Base-by-base conservation (phyloP, 345 rosid genomes). In the Microcos paniculata region DNA sequence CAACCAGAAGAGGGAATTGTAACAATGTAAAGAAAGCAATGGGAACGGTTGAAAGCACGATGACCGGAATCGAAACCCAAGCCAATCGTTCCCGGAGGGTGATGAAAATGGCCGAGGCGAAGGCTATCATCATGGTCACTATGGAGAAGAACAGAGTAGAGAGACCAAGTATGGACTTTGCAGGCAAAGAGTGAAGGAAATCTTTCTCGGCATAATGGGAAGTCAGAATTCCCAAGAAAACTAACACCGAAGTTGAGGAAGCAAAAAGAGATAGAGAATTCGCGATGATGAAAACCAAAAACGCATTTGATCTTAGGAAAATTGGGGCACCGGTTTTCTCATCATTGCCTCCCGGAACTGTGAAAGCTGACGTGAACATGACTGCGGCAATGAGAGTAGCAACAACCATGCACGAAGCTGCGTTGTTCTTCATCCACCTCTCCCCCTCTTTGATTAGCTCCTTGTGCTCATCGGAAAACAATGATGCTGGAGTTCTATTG, bases 361-460 rank as follows among this genome's bases (percentile, higher is more conserved):
- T 85, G 71, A 88, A 85, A 53, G 80, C 79, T 0, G 88, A 81
- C 5, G 85, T 83, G 43, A 84, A 88, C 70, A 84, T 82, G 35
- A 88, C 84, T 3, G 88, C 85, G 31, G 87, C 82, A 23, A 86
- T 82, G 38, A 88, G 84, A 0, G 86, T 79, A 0, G 87, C 89
- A 0, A 84, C 88, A 0, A 88, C 72, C 79, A 82, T 82, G 55
- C 86, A 82, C 0, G 91, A 82, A 14, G 84, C 71, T 6, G 89
- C 84, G 0, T 86, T 81, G 75, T 49, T 72, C 52, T 84, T 84
- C 89, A 88, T 85, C 91, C 87, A 85, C 12, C 79, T 62, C 73
- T 85, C 85, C 7, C 62, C 85, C 58, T 85, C 80, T 68, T 58
- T 82, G 0, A 72, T 13, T 26, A 85, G 55, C 3, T 53, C 46